Conservation (phyloP, 2,329 filamentous ascomycete genomes). For the Thielaviopsis punctulata region DNA sequence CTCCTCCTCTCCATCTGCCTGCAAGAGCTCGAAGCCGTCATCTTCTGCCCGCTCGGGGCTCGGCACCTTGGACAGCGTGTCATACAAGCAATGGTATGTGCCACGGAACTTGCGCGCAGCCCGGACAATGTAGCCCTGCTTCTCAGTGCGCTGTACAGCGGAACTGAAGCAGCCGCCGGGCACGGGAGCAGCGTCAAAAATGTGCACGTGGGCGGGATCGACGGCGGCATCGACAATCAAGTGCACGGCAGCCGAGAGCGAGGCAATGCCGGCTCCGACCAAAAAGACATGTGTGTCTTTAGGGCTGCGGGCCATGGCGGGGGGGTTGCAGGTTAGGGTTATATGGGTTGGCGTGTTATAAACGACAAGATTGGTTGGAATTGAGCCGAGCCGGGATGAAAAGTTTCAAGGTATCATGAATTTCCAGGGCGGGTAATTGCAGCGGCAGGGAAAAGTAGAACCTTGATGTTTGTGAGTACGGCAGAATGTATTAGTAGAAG, state of each 20-base stretch:
- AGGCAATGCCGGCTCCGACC: constrained; percentile 20
- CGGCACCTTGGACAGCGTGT: constrained; percentile 13
- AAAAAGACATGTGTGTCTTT: constrained; percentile 17
- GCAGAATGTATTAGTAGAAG: no score
- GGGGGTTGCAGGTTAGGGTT: no score
- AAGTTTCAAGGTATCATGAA: no score
- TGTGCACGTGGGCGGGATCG: constrained; percentile 19
- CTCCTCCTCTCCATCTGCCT: not conserved
- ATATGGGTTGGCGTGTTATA: no score
- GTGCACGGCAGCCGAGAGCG: constrained; percentile 21
- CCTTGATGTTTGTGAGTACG: no score
- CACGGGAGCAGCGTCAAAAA: constrained; percentile 18
- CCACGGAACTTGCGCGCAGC: constrained; percentile 20
- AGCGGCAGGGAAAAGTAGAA: no score
- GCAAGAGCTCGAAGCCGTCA: not conserved
- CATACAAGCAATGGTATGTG: constrained; percentile 19
- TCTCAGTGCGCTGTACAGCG: constrained; percentile 15
- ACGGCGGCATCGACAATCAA: constrained; percentile 20
- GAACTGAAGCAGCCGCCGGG: constrained; percentile 19
- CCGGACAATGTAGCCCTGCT: constrained; percentile 21
- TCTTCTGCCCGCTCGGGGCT: not conserved
- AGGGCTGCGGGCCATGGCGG: not conserved
- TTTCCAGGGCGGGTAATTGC: no score
- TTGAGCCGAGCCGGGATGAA: no score
- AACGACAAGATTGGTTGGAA: no score